Base-by-base conservation (phyloP, 139 green algal species). In the Gonium pectorale region DNA sequence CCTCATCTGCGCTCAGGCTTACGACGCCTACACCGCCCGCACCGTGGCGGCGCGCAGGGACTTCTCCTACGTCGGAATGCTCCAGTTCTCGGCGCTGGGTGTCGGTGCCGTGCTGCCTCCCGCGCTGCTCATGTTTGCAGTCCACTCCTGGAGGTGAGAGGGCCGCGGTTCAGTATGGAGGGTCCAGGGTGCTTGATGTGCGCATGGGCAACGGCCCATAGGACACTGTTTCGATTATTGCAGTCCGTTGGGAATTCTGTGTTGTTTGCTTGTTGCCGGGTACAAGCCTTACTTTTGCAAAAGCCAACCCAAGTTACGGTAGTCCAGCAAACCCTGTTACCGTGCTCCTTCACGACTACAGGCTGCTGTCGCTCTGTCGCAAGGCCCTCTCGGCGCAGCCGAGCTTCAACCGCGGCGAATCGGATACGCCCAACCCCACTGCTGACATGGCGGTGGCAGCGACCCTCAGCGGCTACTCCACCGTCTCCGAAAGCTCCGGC, bases 81-180 rank as follows among this genome's bases (percentile, higher is more conserved):
- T 71, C 11, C 75, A 82, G 54, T 82, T 82, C 41, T 40, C 75
- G 40, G 75, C 59, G 3, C 75, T 82, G 59, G 75, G 59, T 0
- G 5, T 82, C 13, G 75, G 75, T 0, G 40, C 59, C 17, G 4
- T 21, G n/a, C 54, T 82, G 75, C 59, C 59, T 2, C 75, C 75
- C 27, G 59, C 59, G 24, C 29, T 82, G n/a, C 75, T 82, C 1
- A 82, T 82, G 75, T 41, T 62, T 0, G 75, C 41, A 3, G 41
- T 37, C 29, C 60, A 71, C 59, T 4, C 44, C 40, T 31, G 31
- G 27, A 15, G 44, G 69, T 78, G 44, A 24, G 69, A 63, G 15
- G 56, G 49, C 17, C 17, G 49, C 49, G 13, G 13, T 13, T 13
- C 17, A 26, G 49, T 17, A 26, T 26, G 13, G 13, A 17, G 49